phyloP scores from a whole-genome alignment of 169 alveolate genomes.

The Plasmodium inui region DNA sequence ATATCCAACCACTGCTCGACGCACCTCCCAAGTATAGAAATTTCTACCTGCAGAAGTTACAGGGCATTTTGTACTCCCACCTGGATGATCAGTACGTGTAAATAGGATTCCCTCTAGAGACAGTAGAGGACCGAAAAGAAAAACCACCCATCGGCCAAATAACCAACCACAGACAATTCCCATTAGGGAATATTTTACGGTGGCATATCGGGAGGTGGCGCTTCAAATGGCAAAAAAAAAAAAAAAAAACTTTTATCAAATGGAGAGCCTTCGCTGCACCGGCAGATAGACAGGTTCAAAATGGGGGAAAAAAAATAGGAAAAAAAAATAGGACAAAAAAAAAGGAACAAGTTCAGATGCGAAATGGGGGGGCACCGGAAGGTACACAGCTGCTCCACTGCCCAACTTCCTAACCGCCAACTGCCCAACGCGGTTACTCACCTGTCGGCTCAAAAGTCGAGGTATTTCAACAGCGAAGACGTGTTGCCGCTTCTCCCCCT shows the following conservation, averaged over 20 bases:
- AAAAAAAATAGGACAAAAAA: slow-evolving; percentile 27
- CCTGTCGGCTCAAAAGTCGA: slow-evolving; percentile 22
- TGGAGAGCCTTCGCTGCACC: background rate
- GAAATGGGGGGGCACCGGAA: background rate
- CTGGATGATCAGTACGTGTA: slow-evolving; percentile 37
- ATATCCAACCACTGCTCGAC: slow-evolving; percentile 26
- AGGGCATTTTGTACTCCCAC: slow-evolving; percentile 45
- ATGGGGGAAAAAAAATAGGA: background rate
- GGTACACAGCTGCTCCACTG: background rate
- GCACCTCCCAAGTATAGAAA: slow-evolving; percentile 53
- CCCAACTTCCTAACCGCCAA: background rate
- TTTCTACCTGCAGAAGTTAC: slow-evolving; percentile 68
- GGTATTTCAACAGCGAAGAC: slow-evolving; percentile 47
- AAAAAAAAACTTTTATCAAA: background rate
- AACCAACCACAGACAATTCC: background rate
- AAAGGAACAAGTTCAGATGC: background rate
- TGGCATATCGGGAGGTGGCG: background rate
- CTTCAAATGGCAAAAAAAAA: slow-evolving; percentile 18
- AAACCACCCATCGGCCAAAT: background rate
- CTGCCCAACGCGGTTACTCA: background rate
- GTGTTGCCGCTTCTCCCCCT: slow-evolving; percentile 7
- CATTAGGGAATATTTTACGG: background rate
- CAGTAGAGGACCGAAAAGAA: background rate
- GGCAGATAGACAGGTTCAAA: background rate
- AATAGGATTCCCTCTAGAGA: background rate